A percentile compares a stretch with the other conserved stretches of the same genome.
Conservation (phyloP, 371 early-diverging fungal species). For the Mucor indicus region DNA sequence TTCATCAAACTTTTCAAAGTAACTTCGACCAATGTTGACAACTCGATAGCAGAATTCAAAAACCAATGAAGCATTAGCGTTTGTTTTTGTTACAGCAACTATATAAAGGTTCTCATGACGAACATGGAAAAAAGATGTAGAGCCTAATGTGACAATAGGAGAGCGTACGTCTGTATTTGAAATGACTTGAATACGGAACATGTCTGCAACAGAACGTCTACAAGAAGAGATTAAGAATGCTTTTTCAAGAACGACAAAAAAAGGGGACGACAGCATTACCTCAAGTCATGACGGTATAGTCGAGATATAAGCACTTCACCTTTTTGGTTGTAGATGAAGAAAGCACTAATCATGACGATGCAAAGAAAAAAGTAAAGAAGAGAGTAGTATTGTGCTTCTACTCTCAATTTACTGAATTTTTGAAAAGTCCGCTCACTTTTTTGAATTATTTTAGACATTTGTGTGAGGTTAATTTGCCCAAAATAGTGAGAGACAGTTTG, state of each 20-base stretch:
- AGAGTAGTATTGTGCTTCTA: too few species aligned
- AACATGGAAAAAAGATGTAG: slow-evolving; percentile 85
- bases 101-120: slow-evolving; percentile 88
- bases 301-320: slow-evolving; percentile 98
- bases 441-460: too few species aligned
- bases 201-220: slow-evolving; percentile 91
- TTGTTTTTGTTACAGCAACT: slow-evolving; percentile 82
- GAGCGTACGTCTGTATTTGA: slow-evolving; percentile 87
- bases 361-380: neutral
- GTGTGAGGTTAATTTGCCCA: too few species aligned
- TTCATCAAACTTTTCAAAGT: slow-evolving; percentile 89
- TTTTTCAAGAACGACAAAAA: neutral
- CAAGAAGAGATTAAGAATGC: neutral
- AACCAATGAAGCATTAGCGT: slow-evolving; percentile 80
- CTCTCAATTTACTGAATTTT: too few species aligned
- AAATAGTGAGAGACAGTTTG: too few species aligned
- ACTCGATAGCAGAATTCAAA: slow-evolving; percentile 86
- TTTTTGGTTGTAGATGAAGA: slow-evolving; percentile 95
- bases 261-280: slow-evolving; percentile 50
- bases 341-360: slow-evolving; percentile 73
- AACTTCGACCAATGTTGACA: slow-evolving; percentile 70
- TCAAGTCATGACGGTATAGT: slow-evolving; percentile 90
- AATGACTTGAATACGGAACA: slow-evolving; percentile 96
- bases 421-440: too few species aligned
- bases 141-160: slow-evolving; percentile 88